Evolutionary conservation across 192 early-diverging fungal genomes (phyloP).

Genomic region (Lunasporangiospora selenospora): DNA sequence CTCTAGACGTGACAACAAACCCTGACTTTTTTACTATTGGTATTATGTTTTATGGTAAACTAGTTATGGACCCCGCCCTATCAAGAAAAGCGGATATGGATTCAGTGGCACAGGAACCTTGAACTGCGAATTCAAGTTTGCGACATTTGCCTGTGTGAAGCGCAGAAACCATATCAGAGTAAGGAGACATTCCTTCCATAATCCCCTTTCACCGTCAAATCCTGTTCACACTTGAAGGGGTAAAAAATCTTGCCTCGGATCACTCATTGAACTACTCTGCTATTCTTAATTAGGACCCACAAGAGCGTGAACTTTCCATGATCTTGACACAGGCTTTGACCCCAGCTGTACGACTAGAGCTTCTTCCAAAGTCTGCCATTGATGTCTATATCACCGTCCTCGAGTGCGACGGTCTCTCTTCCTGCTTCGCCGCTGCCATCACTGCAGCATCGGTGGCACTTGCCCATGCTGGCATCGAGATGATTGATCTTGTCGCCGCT

Average conservation of each 20-base stretch:
- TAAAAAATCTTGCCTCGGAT: too few relatives aligned
- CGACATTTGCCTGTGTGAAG: constrained; percentile 72
- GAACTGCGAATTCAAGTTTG: constrained; percentile 80
- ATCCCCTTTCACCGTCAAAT: neutral
- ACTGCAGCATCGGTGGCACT: constrained; percentile 72
- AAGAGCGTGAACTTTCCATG: constrained; percentile 71
- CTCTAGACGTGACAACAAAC: neutral
- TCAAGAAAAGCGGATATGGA: constrained; percentile 50
- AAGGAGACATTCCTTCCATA: neutral
- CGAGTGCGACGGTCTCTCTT: constrained; percentile 70
- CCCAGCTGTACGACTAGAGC: constrained; percentile 75
- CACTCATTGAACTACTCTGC: too few relatives aligned
- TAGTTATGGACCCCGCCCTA: constrained; percentile 78
- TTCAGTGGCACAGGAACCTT: constrained; percentile 63
- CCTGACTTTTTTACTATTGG: neutral
- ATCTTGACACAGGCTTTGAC: constrained; percentile 68
- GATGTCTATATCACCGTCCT: constrained; percentile 75
- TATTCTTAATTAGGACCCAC: constrained; percentile 64
- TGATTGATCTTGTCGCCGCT: constrained; percentile 81
- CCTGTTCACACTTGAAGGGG: too few relatives aligned
- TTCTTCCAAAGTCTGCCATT: constrained; percentile 76
- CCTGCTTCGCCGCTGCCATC: constrained; percentile 69
- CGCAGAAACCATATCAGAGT: constrained; percentile 55
- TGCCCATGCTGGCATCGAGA: constrained; percentile 88
- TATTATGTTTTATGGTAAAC: neutral